Base-by-base conservation (phyloP, 225 moss, liverwort and hornwort genomes). In the Climacium dendroides region DNA sequence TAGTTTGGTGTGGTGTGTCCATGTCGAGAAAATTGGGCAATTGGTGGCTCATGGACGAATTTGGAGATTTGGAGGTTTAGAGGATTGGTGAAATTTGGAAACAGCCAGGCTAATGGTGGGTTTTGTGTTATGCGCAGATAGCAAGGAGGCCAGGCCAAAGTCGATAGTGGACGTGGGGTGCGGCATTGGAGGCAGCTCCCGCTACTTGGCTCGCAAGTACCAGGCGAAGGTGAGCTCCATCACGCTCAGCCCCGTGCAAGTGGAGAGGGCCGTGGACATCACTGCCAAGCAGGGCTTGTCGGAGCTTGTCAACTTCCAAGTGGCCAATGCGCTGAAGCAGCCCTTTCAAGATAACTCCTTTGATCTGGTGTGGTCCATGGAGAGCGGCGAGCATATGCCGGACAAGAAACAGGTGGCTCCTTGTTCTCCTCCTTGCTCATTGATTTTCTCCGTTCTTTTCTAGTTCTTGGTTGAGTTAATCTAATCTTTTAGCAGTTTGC, bases 371-470 rank as follows among this genome's bases (percentile, higher is more conserved):
- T 98, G 98, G 98, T 98, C 98, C 81, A 98, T 98, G 98, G 98
- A 98, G 90, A 98, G 98, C 80, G 97, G 97, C 89, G 98, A 98
- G 88, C 98, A 98, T 87, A 97, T 98, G 97, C 98, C 97, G 63
- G 94, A 97, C 59, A 98, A 98, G 90, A 90, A 89, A 63, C 94
- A 97, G 96, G 98, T 83, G 55, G 5, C 69, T 55, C 66, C 52
- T 23, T 37, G 28, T 37, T 55, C 55, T 78, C 28, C 39, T 78
- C 78, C 57, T 37, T 78, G 17, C 57, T 57, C 37, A 57, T 57
- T 16, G 39, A 57, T 64, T 20, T 41, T 28, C 7, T 37, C 65
- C 19, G 9, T 52, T 58, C 82, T 32, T n/a, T 57, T 55, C 87
- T 52, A 7, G 7, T 80, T 28, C 53, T 43, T 17, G 23, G 48